These are phyloP conservation scores for Penicillium sp. DNA, from an alignment of 2,329 filamentous ascomycete genomes.

Conservation along the genomic window DNA sequence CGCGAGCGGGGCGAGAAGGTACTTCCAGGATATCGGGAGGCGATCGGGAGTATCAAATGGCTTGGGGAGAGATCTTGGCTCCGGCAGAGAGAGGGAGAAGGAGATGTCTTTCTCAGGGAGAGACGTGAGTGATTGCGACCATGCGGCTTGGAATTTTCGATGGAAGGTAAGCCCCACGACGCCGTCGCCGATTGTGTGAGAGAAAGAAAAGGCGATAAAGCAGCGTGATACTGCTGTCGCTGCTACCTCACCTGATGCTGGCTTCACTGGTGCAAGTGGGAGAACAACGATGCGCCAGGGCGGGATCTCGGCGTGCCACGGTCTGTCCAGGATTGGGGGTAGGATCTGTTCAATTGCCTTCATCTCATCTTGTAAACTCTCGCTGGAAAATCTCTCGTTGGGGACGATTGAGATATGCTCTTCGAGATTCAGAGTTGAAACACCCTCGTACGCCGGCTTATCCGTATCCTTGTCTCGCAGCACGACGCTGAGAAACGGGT, in stretches of 20 bases:
- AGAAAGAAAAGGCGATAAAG: slow-evolving; percentile 49
- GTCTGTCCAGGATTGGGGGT: slow-evolving; percentile 39
- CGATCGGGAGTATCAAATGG: slow-evolving; percentile 46
- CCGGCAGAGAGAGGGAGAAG: slow-evolving; percentile 24
- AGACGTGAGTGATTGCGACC: neutral
- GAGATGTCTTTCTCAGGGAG: neutral
- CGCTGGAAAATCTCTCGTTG: slow-evolving; percentile 2
- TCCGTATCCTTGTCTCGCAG: slow-evolving; percentile 44
- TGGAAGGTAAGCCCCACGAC: slow-evolving; percentile 51
- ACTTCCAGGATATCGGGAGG: slow-evolving; percentile 52
- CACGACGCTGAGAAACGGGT: slow-evolving; percentile 45
- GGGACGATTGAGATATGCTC: slow-evolving; percentile 44
- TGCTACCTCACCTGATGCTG: neutral
- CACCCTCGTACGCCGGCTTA: slow-evolving; percentile 39
- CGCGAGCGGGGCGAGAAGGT: slow-evolving; percentile 48
- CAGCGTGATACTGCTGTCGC: slow-evolving; percentile 21
- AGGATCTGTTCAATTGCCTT: slow-evolving; percentile 33
- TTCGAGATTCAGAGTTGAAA: slow-evolving; percentile 40
- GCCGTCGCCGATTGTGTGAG: slow-evolving; percentile 53
- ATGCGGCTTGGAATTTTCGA: slow-evolving; percentile 39
- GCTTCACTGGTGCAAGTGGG: slow-evolving; percentile 27
- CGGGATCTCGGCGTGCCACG: slow-evolving; percentile 37
- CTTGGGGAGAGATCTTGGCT: slow-evolving; percentile 30
- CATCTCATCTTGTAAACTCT: slow-evolving; percentile 11
- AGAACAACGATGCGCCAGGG: slow-evolving; percentile 52